These are phyloP conservation scores for Acacia concinna DNA, from an alignment of 331 rosid species.

Conservation along the genomic window DNA sequence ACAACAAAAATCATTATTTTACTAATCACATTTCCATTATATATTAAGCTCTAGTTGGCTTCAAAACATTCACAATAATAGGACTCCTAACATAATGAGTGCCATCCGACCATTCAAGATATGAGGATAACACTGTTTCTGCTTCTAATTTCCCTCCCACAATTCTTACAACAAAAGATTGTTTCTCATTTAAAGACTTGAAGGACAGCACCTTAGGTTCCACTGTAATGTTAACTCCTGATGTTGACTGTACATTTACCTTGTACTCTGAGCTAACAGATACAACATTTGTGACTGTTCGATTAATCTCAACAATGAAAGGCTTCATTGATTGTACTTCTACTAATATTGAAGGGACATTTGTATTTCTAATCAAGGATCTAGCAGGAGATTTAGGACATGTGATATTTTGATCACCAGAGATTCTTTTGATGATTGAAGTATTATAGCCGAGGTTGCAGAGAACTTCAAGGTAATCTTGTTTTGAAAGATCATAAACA, in stretches of 20 bases:
- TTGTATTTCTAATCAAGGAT: constrained; percentile 3
- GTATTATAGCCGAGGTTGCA: not conserved
- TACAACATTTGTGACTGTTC: constrained; percentile 31
- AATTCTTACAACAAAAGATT: constrained; percentile 15
- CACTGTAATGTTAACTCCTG: constrained; percentile 2
- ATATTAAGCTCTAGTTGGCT: not conserved
- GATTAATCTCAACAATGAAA: not conserved
- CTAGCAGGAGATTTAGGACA: not conserved
- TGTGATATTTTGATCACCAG: not conserved
- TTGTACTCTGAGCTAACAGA: not conserved
- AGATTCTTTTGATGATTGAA: not conserved
- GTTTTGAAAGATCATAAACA: not conserved
- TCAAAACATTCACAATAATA: not conserved
- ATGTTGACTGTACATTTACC: not conserved
- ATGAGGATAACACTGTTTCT: not conserved
- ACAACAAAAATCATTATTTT: not conserved
- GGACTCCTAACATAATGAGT: constrained; percentile 18
- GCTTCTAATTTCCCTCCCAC: not conserved
- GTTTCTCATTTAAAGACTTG: constrained; percentile 6
- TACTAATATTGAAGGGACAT: constrained; percentile 11
- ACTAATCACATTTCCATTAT: not conserved
- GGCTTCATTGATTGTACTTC: not conserved
- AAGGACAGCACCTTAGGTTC: constrained; percentile 12
- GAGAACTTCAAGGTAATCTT: constrained; percentile 15
- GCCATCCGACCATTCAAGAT: constrained; percentile 11